Conservation (phyloP, 1,284 basidiomycete species). For the Fomitopsis betulina region DNA sequence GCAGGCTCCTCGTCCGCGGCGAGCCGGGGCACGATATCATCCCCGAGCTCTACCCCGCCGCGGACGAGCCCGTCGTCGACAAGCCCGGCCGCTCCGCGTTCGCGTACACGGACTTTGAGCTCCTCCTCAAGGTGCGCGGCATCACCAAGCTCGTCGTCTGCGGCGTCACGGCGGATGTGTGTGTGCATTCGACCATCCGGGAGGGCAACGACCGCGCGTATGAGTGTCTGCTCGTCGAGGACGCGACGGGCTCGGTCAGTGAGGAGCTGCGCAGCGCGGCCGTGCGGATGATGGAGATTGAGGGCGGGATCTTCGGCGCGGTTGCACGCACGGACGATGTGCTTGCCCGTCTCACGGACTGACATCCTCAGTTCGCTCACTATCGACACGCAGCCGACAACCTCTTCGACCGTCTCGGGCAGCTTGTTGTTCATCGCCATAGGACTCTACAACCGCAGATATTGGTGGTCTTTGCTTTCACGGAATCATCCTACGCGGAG, state of each 20-base stretch:
- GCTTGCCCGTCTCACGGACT: background rate
- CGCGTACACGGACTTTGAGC: conserved; percentile 9
- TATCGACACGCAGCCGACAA: too few relatives aligned
- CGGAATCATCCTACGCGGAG: too few relatives aligned
- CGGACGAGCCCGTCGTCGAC: conserved; percentile 9
- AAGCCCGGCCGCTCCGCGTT: conserved; percentile 10
- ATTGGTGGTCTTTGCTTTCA: too few relatives aligned
- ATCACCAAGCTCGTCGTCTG: conserved; percentile 5
- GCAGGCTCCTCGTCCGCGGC: conserved; percentile 6
- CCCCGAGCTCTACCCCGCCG: conserved; percentile 2
- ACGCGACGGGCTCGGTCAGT: conserved; percentile 4
- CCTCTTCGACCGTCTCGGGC: too few relatives aligned
- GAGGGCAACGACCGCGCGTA: conserved; percentile 9
- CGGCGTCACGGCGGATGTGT: conserved; percentile 11
- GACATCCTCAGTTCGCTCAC: too few relatives aligned
- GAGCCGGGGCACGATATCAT: conserved; percentile 9
- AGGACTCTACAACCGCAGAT: too few relatives aligned
- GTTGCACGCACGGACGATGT: conserved; percentile 2
- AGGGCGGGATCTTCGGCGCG: conserved; percentile 8
- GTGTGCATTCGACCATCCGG: conserved; percentile 8
- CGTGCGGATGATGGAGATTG: conserved; percentile 2
- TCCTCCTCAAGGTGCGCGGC: conserved; percentile 7
- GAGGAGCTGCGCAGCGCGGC: background rate
- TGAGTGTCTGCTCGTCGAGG: conserved; percentile 7
- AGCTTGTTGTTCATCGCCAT: too few relatives aligned